Conservation (phyloP, 2,329 filamentous ascomycete species). For the Microdochium trichocladiopsis region DNA sequence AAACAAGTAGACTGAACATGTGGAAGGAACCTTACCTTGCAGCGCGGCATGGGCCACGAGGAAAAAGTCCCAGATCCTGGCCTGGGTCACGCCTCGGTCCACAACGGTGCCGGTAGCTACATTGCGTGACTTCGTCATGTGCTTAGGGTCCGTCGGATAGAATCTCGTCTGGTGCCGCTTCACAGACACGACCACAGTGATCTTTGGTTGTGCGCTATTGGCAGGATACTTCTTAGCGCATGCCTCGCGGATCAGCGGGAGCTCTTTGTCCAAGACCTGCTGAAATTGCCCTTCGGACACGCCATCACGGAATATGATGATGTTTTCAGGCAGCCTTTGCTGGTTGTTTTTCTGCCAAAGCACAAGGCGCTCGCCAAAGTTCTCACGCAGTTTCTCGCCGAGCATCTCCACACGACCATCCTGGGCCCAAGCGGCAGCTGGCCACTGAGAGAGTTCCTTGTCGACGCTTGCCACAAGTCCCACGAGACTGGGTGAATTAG, state of each 20-base stretch:
- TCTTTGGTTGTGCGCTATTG: slow-evolving; percentile 44
- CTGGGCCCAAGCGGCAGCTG: slow-evolving; percentile 65
- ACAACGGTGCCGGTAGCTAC: slow-evolving; percentile 72
- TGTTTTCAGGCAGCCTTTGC: slow-evolving; percentile 55
- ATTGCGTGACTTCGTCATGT: slow-evolving; percentile 52
- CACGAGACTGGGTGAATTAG: slow-evolving; percentile 67
- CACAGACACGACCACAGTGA: slow-evolving; percentile 73
- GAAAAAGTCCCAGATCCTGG: slow-evolving; percentile 49
- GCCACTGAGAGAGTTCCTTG: slow-evolving; percentile 66
- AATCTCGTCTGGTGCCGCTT: slow-evolving; percentile 89
- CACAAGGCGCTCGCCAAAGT: slow-evolving; percentile 57
- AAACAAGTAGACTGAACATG: slow-evolving; percentile 48
- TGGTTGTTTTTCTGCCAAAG: slow-evolving; percentile 58
- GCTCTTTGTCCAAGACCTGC: slow-evolving; percentile 60
- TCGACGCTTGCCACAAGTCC: slow-evolving; percentile 76
- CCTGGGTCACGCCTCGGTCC: slow-evolving; percentile 43
- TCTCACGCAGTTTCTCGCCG: slow-evolving; percentile 43
- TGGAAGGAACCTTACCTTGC: not conserved
- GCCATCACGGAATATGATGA: slow-evolving; percentile 82
- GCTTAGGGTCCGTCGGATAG: slow-evolving; percentile 54
- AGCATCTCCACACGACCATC: slow-evolving; percentile 64
- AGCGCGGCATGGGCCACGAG: slow-evolving; percentile 48
- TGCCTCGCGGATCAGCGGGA: slow-evolving; percentile 58
- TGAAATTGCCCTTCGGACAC: slow-evolving; percentile 82
- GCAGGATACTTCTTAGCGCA: slow-evolving; percentile 51